phyloP scores from a whole-genome alignment of 1,284 basidiomycete species.

The Microbotryum scabiosae region DNA sequence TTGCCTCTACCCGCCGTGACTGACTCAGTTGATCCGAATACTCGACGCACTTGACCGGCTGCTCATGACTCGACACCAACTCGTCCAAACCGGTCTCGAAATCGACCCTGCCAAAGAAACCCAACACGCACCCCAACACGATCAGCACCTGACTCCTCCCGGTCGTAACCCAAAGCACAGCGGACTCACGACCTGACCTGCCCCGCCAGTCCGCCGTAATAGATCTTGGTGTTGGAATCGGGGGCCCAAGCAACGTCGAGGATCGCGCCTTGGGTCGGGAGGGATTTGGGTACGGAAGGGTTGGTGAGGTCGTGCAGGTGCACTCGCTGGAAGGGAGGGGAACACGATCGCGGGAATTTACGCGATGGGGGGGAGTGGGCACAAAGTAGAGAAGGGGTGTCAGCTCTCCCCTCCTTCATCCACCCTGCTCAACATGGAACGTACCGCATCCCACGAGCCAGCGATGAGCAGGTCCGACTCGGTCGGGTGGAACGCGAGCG shows the following conservation, averaged over 20 bases:
- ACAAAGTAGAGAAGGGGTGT: not conserved
- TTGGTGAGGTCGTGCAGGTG: conserved; percentile 39
- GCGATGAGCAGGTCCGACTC: conserved; percentile 66
- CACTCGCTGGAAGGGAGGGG: conserved; percentile 36
- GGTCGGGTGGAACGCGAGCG: conserved; percentile 69
- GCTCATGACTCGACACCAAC: conserved; percentile 44
- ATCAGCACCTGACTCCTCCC: no score
- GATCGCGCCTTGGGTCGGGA: conserved; percentile 39
- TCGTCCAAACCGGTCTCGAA: conserved; percentile 41
- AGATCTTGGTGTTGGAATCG: conserved; percentile 31
- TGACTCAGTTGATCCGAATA: conserved; percentile 42
- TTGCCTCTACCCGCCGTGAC: no score
- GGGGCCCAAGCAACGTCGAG: conserved; percentile 40
- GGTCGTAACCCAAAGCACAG: no score
- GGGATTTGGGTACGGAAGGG: conserved; percentile 38
- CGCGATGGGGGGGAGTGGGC: not conserved
- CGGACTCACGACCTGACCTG: conserved; percentile 47
- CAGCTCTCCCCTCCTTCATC: no score
- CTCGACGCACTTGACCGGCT: conserved; percentile 41
- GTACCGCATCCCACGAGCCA: conserved; percentile 79
- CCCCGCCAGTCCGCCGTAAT: conserved; percentile 44
- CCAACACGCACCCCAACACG: no score
- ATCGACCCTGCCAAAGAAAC: conserved; percentile 39
- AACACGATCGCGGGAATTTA: no score
- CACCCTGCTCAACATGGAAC: conserved; percentile 37